Evolutionary conservation across 2,329 filamentous ascomycete genomes (phyloP).

Genomic region (Colletotrichum navitas): DNA sequence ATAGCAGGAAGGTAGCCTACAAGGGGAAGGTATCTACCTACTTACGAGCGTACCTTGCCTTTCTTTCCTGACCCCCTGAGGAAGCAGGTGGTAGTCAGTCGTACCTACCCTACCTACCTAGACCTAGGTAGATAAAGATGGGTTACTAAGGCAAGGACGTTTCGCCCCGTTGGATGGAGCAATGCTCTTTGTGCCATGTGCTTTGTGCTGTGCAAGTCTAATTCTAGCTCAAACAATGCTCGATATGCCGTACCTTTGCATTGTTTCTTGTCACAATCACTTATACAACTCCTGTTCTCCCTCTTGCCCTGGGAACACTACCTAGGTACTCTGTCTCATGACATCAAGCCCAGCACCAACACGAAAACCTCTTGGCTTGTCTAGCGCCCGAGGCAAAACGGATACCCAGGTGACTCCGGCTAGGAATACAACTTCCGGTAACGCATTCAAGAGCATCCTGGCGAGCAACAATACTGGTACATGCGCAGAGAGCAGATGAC

Average conservation of each 20-base stretch:
- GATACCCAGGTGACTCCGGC: background rate
- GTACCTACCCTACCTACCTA: background rate
- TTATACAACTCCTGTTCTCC: background rate
- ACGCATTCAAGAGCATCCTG: background rate
- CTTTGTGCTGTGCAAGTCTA: conserved; percentile 16
- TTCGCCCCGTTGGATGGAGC: conserved; percentile 2
- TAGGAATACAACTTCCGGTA: background rate
- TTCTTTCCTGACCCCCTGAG: background rate
- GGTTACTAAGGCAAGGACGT: conserved; percentile 3
- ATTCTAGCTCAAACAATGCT: conserved; percentile 10
- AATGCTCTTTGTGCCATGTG: conserved; percentile 10
- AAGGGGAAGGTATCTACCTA: background rate
- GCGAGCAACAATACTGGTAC: background rate
- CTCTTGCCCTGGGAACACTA: background rate
- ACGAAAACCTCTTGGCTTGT: background rate
- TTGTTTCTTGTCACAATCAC: background rate
- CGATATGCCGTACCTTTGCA: background rate
- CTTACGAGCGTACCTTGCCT: too few species aligned
- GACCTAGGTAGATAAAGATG: background rate
- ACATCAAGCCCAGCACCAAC: background rate
- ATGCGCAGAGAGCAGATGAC: background rate
- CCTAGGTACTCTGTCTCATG: background rate
- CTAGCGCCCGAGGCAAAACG: background rate
- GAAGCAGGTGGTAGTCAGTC: too few species aligned
- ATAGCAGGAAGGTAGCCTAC: background rate